Base-by-base conservation (phyloP, 805 yeast species). In the Debaryomyces castellii region DNA sequence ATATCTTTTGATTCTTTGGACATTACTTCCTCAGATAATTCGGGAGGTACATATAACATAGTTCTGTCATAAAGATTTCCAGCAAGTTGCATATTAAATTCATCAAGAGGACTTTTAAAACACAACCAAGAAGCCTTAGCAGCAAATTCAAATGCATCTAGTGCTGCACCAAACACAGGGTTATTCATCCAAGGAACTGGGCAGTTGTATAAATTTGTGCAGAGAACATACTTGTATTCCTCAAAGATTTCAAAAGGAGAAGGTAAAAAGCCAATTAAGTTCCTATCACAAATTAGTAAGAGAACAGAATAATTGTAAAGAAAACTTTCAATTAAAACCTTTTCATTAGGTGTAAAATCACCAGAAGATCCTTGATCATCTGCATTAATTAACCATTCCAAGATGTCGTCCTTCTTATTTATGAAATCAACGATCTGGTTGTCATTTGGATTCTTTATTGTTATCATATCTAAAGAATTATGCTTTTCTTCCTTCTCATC, bases 121-220 rank as follows among this genome's bases (percentile, higher is more conserved):
- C 42, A 39, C 9, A 39, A 30, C 45, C 45, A 42, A 8, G 45
- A 42, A n/a, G 45, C 45, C 14, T 42, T 42, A 11, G 40, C 45
- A 17, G 45, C 45, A 24, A 35, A 27, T 23, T 36, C 45, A 35
- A 42, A 35, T 25, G 45, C 39, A 25, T 36, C 40, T 18, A 42
- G 14, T 6, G 40, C 37, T n/a, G 45, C 39, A 12, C 45, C 45
- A 24, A 42, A 24, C n/a, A 42, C 45, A 5, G 45, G 28, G 21
- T 42, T 42, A 36, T 42, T 42, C 40, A 42, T 25, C 45, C 45
- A 42, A 20, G 20, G 21, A 4, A 35, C 34, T 5, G 38, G 25
- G 10, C 45, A 34, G 18, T 35, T 21, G 16, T 33, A 41, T 11
- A 42, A 34, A 4, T 18, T 21, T 5, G 35, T 16, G 20, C 18